Evolutionary conservation across 176 grass and related monocot genomes (phyloP).

Genomic region (Elymus sibiricus): DNA sequence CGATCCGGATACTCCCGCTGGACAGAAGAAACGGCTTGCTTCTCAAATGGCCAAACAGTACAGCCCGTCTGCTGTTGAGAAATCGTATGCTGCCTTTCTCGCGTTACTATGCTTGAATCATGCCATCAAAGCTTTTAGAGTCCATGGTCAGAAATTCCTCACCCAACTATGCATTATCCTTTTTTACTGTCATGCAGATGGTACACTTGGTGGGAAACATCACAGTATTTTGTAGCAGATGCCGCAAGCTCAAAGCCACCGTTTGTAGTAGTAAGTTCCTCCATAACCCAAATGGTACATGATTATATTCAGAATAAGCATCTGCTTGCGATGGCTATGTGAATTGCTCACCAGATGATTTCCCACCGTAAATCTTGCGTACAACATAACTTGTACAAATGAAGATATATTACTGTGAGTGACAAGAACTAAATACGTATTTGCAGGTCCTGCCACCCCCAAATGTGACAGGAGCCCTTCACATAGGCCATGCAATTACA

Average conservation of each 20-base stretch:
- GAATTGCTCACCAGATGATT: not conserved
- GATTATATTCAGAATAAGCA: not conserved
- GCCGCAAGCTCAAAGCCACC: slow-evolving; percentile 63
- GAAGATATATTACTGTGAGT: not conserved
- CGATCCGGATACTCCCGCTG: slow-evolving; percentile 44
- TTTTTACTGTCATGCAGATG: slow-evolving; percentile 44
- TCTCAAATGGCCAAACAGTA: slow-evolving; percentile 81
- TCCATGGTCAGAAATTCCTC: not conserved
- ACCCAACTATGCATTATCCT: not conserved
- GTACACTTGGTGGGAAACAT: slow-evolving; percentile 84
- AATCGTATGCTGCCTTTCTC: slow-evolving; percentile 47
- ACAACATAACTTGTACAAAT: not conserved
- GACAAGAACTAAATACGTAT: not conserved
- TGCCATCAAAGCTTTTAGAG: not conserved
- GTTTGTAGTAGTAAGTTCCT: slow-evolving; percentile 68
- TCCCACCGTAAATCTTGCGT: not conserved
- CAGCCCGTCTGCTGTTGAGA: slow-evolving; percentile 59
- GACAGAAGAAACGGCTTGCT: slow-evolving; percentile 61
- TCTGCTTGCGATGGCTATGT: not conserved
- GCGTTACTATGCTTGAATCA: not conserved
- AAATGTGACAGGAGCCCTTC: slow-evolving; percentile 50
- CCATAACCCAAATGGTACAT: not conserved
- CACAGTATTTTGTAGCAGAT: slow-evolving; percentile 66
- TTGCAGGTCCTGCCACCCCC: slow-evolving; percentile 51
- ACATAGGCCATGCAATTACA: slow-evolving; percentile 79